Base-by-base conservation (phyloP, 2,329 filamentous ascomycete species). In the Stagonosporopsis tanaceti region DNA sequence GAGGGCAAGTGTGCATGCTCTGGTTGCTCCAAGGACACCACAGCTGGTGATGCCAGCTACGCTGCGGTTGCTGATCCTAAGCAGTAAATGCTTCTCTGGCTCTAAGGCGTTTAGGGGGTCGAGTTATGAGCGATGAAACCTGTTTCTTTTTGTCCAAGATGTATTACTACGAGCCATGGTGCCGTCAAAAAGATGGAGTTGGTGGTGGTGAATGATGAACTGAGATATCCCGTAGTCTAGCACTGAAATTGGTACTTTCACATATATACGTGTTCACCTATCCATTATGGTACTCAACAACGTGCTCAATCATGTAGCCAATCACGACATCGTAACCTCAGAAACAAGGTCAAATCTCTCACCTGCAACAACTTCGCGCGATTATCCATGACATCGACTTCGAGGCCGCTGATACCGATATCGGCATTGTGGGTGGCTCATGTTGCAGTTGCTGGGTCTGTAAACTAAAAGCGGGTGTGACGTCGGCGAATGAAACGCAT, bases 1-100 rank as follows among this genome's bases (percentile, higher is more conserved):
- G 69, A 78, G 34, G 80, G 80, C 47, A 74, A 80, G 65, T 83
- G 80, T 65, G 77, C 78, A 9, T 27, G 39, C 22, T 12, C 22
- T 15, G 37, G 37, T 12, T 39, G 37, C 39, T 58, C 38, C 17
- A 65, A 50, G 17, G 67, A 52, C 47, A 64, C 67, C 57, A 64
- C 67, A 53, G 25, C 30, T 14, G 51, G 38, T 30, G 47, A 47
- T 28, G 34, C 45, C n/a, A 58, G 40, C 34, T 64, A 62, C 40
- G 59, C 63, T 22, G 30, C 52, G 35, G 53, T 60, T 44, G 47
- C 59, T 25, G 62, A 60, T 20, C 57, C 64, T n/a, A 52, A 57
- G 39, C 44, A 57, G 54, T 53, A 57, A 45, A 50, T 22, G 0
- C 15, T 12, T 11, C 15, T 25, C 14, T 40, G 14, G 20, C 14